A percentile compares a stretch with the other conserved stretches of the same genome.
Conservation (phyloP, 345 rosid genomes). For the Salix suchowensis region DNA sequence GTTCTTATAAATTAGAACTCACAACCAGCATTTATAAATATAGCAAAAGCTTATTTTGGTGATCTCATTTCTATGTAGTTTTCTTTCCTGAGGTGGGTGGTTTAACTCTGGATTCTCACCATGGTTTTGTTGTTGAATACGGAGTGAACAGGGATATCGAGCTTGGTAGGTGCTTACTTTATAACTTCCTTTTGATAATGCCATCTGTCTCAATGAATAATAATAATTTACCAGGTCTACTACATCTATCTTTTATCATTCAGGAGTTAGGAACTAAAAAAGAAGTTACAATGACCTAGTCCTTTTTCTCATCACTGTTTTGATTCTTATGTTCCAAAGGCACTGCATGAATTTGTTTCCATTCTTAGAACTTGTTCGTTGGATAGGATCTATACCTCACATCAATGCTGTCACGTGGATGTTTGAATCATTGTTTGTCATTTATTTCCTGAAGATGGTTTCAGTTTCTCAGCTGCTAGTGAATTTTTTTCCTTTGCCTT, state of each 20-base stretch:
- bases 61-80: conserved; percentile 41
- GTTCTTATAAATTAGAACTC: neutral
- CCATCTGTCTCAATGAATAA: neutral
- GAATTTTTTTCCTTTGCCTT: neutral
- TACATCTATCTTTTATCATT: neutral
- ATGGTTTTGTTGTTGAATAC: conserved; percentile 92
- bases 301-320: neutral
- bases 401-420: neutral
- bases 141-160: conserved; percentile 77
- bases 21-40: neutral
- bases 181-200: neutral
- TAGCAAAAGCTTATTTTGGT: neutral
- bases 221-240: neutral
- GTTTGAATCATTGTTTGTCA: neutral
- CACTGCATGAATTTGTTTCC: neutral
- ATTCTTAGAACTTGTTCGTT: neutral
- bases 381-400: neutral
- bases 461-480: neutral
- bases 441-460: conserved; percentile 1
- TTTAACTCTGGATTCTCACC: conserved; percentile 83
- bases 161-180: conserved; percentile 58
- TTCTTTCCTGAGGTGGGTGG: conserved; percentile 83
- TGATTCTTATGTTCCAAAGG: neutral
- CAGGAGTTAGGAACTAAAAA: neutral
- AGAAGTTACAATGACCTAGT: neutral